Percentiles rank a stretch among this genome's conserved stretches.
phyloP scores from a whole-genome alignment of 768 basidiomycete genomes.

The Hygrophoropsis aurantiaca region DNA sequence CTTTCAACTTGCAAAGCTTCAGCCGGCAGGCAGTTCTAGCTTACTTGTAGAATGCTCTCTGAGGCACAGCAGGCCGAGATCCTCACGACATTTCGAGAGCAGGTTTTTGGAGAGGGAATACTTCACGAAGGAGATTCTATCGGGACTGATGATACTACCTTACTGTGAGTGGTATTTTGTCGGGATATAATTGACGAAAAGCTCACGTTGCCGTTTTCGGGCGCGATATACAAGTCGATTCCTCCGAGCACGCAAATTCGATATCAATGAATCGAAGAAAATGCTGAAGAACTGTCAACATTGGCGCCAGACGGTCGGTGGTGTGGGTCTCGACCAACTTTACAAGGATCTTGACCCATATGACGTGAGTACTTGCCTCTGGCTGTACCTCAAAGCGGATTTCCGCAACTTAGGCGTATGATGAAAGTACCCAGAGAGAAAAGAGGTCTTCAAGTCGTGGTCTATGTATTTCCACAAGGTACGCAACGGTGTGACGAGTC shows the following conservation, averaged over 20 bases:
- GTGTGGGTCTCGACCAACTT: constrained; percentile 64
- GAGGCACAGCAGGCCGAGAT: constrained; percentile 32
- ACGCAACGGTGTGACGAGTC: too few relatives aligned
- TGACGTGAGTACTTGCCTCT: constrained; percentile 52
- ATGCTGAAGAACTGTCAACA: constrained; percentile 69
- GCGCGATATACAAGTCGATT: constrained; percentile 54
- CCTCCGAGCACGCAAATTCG: constrained; percentile 69
- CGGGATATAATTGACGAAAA: too few relatives aligned
- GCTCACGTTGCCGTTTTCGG: constrained; percentile 12
- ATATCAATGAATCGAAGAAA: constrained; percentile 54
- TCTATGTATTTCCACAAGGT: constrained; percentile 81
- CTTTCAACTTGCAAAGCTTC: too few relatives aligned
- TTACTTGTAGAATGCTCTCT: too few relatives aligned
- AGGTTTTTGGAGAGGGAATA: constrained; percentile 51
- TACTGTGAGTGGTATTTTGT: constrained; percentile 44
- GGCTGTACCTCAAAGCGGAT: background rate
- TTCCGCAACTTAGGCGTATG: background rate
- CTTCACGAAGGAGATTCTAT: constrained; percentile 61
- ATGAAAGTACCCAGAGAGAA: constrained; percentile 65
- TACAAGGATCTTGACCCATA: constrained; percentile 66
- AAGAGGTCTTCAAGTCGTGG: constrained; percentile 72
- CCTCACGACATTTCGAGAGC: constrained; percentile 50
- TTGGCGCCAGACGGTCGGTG: constrained; percentile 66
- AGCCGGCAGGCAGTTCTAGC: too few relatives aligned
- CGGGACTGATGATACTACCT: constrained; percentile 58